These are phyloP conservation scores for Xanthoconium stramineum DNA, from an alignment of 768 basidiomycete genomes.

Conservation along the genomic window DNA sequence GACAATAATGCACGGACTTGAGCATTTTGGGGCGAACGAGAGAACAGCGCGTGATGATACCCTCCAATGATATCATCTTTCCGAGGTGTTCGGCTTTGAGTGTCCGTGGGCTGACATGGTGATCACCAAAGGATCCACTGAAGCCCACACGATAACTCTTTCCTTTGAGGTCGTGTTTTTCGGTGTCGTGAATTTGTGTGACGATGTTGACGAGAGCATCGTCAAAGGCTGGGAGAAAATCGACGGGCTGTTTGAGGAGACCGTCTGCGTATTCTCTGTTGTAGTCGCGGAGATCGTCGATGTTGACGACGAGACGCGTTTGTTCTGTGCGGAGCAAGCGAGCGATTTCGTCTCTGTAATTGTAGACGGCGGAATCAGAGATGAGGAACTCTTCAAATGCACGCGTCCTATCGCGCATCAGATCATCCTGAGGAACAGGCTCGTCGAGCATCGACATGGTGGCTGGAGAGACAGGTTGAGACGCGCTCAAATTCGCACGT, in stretches of 20 bases:
- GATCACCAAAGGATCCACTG: conserved; percentile 96
- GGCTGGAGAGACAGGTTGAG: background rate
- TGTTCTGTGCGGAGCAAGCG: conserved; percentile 80
- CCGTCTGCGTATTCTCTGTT: conserved; percentile 86
- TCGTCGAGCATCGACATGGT: conserved; percentile 43
- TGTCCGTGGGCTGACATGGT: conserved; percentile 94
- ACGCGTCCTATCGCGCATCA: conserved; percentile 71
- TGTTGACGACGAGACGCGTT: conserved; percentile 89
- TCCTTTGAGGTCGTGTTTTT: conserved; percentile 78
- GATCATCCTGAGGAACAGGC: conserved; percentile 64
- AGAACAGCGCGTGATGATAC: conserved; percentile 97
- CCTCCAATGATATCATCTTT: conserved; percentile 96
- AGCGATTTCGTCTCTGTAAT: conserved; percentile 82
- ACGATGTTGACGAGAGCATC: conserved; percentile 75
- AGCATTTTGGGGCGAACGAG: conserved; percentile 99
- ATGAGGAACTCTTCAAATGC: conserved; percentile 83
- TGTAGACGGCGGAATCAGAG: conserved; percentile 62
- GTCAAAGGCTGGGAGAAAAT: conserved; percentile 88
- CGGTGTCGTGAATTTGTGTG: conserved; percentile 66
- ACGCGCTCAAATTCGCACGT: conserved; percentile 14
- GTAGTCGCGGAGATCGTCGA: conserved; percentile 94
- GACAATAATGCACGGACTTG: conserved; percentile 93
- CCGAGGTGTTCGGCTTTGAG: conserved; percentile 85
- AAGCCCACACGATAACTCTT: conserved; percentile 87
- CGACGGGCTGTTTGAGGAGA: conserved; percentile 82